Base-by-base conservation (phyloP, 2,329 filamentous ascomycete species). In the Lomentospora prolificans region DNA sequence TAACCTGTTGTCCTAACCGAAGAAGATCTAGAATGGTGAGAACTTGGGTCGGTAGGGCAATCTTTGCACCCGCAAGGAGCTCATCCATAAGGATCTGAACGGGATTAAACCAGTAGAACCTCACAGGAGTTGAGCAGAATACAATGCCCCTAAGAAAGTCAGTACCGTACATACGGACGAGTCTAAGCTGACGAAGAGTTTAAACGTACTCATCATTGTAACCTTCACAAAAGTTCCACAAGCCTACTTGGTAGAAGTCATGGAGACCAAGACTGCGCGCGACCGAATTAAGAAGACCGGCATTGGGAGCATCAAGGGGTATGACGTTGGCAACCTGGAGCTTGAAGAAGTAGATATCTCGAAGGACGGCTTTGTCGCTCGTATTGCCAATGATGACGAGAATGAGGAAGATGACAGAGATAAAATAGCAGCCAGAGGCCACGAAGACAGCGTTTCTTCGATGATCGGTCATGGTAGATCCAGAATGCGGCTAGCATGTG, bases 151-250 rank as follows among this genome's bases (percentile, higher is more conserved):
- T 77, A 58, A 46, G 31, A 28, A 17, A 33, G 46, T 19, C 6
- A 27, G 24, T 30, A 44, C 24, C 12, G 30, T 7, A 12, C 30
- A 7, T 33, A 12, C 30, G 7, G 12, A 12, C 30, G 30, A 12
- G 30, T 6, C 6, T 6, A 12, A 33, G 30, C 7, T 6, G 30
- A 33, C 6, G 30, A 33, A 33, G 30, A 12, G 30, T 33, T n/a
- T 22, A 4, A 14, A 67, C 76, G 55, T 66, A 80, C 70, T 85
- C 76, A 62, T 80, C 77, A 56, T 81, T 75, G 69, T 91, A 95
- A 19, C 91, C 91, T 68, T 95, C 89, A 70, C 92, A 97, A 69
- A 87, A 96, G 58, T 85, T 86, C 92, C 92, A 97, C 41, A 96
- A 72, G 4, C 91, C 91, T 27, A 95, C 87, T 64, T 90, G 87